Conservation (phyloP, 345 rosid species). For the Eucalyptus sp. region DNA sequence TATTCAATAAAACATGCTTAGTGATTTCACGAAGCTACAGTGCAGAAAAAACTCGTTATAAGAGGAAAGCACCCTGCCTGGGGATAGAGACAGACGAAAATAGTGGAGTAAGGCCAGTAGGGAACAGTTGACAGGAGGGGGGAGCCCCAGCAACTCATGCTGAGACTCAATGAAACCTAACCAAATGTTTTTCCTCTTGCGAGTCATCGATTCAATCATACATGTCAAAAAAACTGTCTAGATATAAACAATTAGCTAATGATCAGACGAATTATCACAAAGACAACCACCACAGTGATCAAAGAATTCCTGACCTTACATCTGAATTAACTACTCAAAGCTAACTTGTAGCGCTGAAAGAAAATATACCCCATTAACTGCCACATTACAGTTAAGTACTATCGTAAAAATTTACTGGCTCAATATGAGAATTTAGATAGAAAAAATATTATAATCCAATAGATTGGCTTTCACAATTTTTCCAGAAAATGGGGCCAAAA, state of each 20-base stretch:
- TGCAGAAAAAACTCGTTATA: neutral
- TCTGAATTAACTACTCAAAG: neutral
- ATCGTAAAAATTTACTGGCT: neutral
- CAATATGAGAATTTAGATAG: neutral
- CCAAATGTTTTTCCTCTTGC: neutral
- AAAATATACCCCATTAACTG: neutral
- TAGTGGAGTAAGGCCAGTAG: neutral
- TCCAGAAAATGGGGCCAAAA: neutral
- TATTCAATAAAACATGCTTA: neutral
- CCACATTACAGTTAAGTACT: neutral
- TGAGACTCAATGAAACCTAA: neutral
- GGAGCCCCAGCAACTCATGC: neutral
- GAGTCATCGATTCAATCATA: neutral
- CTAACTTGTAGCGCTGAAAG: neutral
- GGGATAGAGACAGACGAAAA: neutral
- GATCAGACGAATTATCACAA: neutral
- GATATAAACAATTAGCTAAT: neutral
- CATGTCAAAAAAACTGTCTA: neutral
- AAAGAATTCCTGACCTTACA: neutral
- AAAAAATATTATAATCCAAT: neutral
- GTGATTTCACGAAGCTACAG: neutral
- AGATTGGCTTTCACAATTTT: neutral
- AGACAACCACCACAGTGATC: neutral
- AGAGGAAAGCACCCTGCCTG: neutral
- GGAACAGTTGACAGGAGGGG: neutral